Conservation (phyloP, 2,329 filamentous ascomycete genomes). For the Berkeleyomyces rouxiae region DNA sequence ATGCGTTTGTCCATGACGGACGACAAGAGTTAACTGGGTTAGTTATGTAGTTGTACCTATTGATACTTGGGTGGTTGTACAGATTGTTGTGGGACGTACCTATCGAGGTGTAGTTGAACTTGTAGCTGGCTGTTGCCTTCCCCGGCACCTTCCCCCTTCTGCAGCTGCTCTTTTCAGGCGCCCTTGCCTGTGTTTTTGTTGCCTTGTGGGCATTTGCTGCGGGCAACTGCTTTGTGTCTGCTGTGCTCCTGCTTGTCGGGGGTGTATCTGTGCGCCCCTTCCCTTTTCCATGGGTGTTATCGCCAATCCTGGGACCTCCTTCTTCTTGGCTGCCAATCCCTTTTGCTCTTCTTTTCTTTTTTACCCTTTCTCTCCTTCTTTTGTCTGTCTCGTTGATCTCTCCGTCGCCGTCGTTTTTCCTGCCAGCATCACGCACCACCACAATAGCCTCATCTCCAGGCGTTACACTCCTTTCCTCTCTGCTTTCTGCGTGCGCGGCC, state of each 20-base stretch:
- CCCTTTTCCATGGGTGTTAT: constrained; percentile 4
- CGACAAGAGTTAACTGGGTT: too few species aligned
- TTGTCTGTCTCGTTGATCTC: constrained; percentile 11
- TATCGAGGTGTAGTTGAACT: not conserved
- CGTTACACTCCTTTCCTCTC: constrained; percentile 37
- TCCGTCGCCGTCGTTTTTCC: constrained; percentile 2
- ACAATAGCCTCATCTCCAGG: constrained; percentile 35
- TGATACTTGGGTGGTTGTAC: not conserved
- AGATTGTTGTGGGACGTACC: not conserved
- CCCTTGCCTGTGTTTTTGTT: too few species aligned
- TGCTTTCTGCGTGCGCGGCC: constrained; percentile 8
- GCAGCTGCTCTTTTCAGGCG: not conserved
- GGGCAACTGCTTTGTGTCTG: too few species aligned
- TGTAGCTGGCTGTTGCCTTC: not conserved
- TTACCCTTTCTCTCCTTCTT: constrained; percentile 11
- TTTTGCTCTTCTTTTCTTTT: constrained; percentile 18
- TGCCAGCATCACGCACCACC: not conserved
- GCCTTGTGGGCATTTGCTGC: too few species aligned
- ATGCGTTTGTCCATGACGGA: too few species aligned
- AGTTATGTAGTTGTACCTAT: not conserved
- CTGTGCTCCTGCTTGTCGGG: not conserved
- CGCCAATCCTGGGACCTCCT: constrained; percentile 11
- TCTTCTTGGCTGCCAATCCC: constrained; percentile 4
- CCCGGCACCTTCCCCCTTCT: not conserved
- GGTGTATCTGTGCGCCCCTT: not conserved